phyloP scores from a whole-genome alignment of 768 basidiomycete species.

The Postia placenta region DNA sequence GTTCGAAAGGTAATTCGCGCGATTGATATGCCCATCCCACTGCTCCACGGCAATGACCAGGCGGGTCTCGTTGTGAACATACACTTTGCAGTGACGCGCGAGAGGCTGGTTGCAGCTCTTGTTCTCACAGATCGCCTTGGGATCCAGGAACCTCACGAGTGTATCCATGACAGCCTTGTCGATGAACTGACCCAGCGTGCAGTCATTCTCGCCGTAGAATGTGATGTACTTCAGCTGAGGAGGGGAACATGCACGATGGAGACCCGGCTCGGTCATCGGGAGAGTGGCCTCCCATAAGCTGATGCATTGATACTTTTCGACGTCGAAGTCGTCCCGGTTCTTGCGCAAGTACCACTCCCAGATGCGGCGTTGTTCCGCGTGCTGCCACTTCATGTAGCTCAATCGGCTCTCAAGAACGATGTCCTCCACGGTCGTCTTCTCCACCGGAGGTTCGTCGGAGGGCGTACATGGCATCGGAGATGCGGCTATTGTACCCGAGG shows the following conservation, averaged over 20 bases:
- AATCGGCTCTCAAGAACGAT: slow-evolving; percentile 72
- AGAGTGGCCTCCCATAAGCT: slow-evolving; percentile 74
- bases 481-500: slow-evolving; percentile 23
- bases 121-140: slow-evolving; percentile 72
- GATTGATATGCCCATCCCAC: slow-evolving; percentile 71
- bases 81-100: slow-evolving; percentile 83
- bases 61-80: slow-evolving; percentile 81
- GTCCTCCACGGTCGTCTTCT: slow-evolving; percentile 58
- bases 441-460: slow-evolving; percentile 33
- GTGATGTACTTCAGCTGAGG: slow-evolving; percentile 68
- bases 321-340: slow-evolving; percentile 79
- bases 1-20: slow-evolving; percentile 39
- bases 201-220: slow-evolving; percentile 92
- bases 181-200: slow-evolving; percentile 90
- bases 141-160: slow-evolving; percentile 61
- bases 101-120: slow-evolving; percentile 82
- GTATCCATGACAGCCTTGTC: slow-evolving; percentile 71
- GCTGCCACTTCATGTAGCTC: slow-evolving; percentile 66
- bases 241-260: slow-evolving; percentile 70
- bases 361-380: slow-evolving; percentile 81
- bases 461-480: slow-evolving; percentile 29
- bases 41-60: slow-evolving; percentile 84
- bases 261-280: slow-evolving; percentile 62
- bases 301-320: slow-evolving; percentile 91
- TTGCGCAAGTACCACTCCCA: slow-evolving; percentile 96